phyloP scores from a whole-genome alignment of 768 basidiomycete genomes.

The Termitomyces sp. region DNA sequence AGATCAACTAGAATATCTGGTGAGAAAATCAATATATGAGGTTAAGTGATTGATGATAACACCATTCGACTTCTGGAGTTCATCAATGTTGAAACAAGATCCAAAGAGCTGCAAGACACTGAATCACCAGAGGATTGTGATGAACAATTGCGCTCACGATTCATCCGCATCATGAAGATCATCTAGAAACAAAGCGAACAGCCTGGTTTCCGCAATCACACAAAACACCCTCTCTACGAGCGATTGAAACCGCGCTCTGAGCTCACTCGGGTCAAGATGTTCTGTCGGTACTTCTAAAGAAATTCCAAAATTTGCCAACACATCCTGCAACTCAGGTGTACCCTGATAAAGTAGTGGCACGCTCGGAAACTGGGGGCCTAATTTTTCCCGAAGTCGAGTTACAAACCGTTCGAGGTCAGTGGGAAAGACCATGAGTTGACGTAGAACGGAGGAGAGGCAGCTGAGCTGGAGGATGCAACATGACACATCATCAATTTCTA shows the following conservation, averaged over 20 bases:
- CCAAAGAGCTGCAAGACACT: slow-evolving; percentile 44
- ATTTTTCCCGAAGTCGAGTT: slow-evolving; percentile 44
- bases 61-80: slow-evolving; percentile 67
- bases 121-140: not conserved
- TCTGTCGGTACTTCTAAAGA: slow-evolving; percentile 46
- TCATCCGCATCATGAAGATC: slow-evolving; percentile 73
- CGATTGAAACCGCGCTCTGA: slow-evolving; percentile 65
- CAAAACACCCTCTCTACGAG: slow-evolving; percentile 66
- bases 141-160: slow-evolving; percentile 33
- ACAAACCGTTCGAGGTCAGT: slow-evolving; percentile 68
- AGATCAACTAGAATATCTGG: slow-evolving; percentile 44
- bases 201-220: slow-evolving; percentile 61
- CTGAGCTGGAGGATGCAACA: slow-evolving; percentile 37
- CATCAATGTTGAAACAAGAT: slow-evolving; percentile 57
- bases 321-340: slow-evolving; percentile 62
- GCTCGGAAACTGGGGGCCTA: slow-evolving; percentile 68
- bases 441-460: slow-evolving; percentile 64
- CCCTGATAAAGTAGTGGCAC: slow-evolving; percentile 67
- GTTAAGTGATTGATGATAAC: slow-evolving; percentile 5
- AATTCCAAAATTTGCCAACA: slow-evolving; percentile 51
- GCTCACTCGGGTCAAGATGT: slow-evolving; percentile 48
- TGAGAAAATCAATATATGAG: not conserved
- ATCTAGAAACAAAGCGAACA: slow-evolving; percentile 69
- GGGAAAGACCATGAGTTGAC: slow-evolving; percentile 71
- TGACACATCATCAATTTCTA: not conserved